These are phyloP conservation scores for Psilocybe mexicana DNA, from an alignment of 1,284 basidiomycete species.

Conservation along the genomic window DNA sequence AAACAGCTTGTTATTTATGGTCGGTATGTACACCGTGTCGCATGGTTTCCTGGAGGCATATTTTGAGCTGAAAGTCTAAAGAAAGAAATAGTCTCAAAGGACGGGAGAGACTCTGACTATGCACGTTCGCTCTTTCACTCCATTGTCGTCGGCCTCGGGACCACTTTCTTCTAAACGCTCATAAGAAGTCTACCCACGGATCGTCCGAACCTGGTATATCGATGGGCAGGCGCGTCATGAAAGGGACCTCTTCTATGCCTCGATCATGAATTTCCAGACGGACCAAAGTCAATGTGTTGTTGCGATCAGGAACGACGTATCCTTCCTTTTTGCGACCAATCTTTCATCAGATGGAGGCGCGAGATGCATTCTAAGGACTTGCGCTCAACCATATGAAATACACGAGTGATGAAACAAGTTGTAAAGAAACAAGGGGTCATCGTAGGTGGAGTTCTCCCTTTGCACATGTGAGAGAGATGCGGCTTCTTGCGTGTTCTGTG, in stretches of 20 bases:
- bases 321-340: conserved; percentile 8
- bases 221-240: neutral
- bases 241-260: neutral
- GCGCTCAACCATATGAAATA: conserved; percentile 16
- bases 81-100: too few species aligned
- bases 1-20: neutral
- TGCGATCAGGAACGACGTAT: conserved; percentile 16
- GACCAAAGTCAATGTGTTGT: conserved; percentile 8
- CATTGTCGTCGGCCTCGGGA: neutral
- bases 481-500: conserved; percentile 5
- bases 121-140: neutral
- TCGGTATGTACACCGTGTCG: neutral
- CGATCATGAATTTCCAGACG: neutral
- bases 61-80: neutral
- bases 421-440: conserved; percentile 9
- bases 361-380: conserved; percentile 5
- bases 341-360: conserved; percentile 14
- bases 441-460: conserved; percentile 8
- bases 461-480: conserved; percentile 12
- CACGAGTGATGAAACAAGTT: conserved; percentile 13
- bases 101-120: too few species aligned
- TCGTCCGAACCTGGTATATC: neutral
- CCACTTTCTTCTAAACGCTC: neutral
- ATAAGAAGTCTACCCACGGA: neutral
- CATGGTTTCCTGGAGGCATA: conserved; percentile 1